Evolutionary conservation across 2,329 filamentous ascomycete genomes (phyloP), one percentile per base, ranked within the genome.

Genomic region (Davidsoniella australis): DNA sequence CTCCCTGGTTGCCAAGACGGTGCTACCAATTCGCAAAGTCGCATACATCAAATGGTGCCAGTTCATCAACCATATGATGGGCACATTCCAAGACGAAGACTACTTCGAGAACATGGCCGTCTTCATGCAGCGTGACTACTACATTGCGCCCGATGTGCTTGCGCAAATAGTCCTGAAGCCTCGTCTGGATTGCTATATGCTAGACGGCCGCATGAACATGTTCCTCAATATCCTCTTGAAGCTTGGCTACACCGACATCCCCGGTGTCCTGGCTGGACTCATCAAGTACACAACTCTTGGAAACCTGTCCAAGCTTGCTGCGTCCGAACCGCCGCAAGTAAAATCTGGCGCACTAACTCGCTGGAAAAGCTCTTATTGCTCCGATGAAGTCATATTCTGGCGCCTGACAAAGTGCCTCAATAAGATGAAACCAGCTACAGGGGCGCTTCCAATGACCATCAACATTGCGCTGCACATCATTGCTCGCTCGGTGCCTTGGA

Each of bases 381-480:
- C 82, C 0, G 91, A 98, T 61, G 94, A 95, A 65, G 80, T 91
- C 46, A 85, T 96, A 64, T 82, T 95, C 59, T 93, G 94, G 63
- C 80, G 88, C 3, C 86, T 98, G 46, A 85, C 86, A 2, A 94
- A 93, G 64, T 83, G 81, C 0, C 29, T 33, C 29, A 33, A 33
- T 33, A 33, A 33, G 29, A 33, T 33, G 29, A 33, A 33, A 12
- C 29, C 29, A 9, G 29, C 9, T 33, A 33, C 29, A 33, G 29
- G 29, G 3, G 29, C 29, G 12, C 87, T 96, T 46, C 26, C n/a
- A 44, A 63, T 60, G 50, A 66, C 64, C 20, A 58, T 62, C 14
- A 60, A 66, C 24, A 68, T 72, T n/a, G 73, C 70, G 0, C 56
- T 77, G 7, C 65, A 70, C 17, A 60, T 77, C 37, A 66, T 71